Evolutionary conservation across 148 eudicot genomes (phyloP).

Genomic region (Camellia lanceoleosa): DNA sequence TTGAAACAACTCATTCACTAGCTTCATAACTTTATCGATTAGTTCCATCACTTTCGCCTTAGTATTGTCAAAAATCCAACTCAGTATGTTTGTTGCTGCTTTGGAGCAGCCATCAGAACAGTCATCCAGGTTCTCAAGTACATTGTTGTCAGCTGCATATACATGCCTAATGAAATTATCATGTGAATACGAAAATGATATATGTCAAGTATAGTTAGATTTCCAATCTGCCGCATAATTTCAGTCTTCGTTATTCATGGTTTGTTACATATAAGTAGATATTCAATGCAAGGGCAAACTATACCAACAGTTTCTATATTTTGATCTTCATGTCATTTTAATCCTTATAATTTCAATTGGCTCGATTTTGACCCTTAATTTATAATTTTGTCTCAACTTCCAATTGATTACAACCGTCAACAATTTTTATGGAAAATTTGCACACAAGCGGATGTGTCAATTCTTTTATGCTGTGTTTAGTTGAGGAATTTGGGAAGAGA

Average conservation of each 20-base stretch:
- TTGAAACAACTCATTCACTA: slow-evolving; percentile 27
- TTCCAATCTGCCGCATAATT: neutral
- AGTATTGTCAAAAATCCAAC: slow-evolving; percentile 42
- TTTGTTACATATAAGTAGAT: neutral
- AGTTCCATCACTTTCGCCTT: slow-evolving; percentile 46
- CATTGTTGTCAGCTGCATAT: slow-evolving; percentile 27
- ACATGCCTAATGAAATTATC: neutral
- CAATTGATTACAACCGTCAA: too few relatives aligned
- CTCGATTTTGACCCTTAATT: too few relatives aligned
- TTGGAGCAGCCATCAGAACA: slow-evolving; percentile 12
- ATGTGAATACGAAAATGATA: neutral
- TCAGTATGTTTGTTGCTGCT: slow-evolving; percentile 27
- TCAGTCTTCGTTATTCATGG: too few relatives aligned
- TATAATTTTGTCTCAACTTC: too few relatives aligned
- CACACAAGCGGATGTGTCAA: too few relatives aligned
- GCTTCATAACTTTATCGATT: slow-evolving; percentile 28
- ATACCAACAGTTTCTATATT: too few relatives aligned
- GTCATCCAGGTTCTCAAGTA: slow-evolving; percentile 18
- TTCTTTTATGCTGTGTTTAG: too few relatives aligned
- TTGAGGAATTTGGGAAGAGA: too few relatives aligned
- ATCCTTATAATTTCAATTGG: too few relatives aligned
- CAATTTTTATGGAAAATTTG: too few relatives aligned
- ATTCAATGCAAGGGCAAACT: neutral
- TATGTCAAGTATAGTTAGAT: neutral
- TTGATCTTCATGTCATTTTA: too few relatives aligned